phyloP scores from a whole-genome alignment of 2,329 filamentous ascomycete species.

The Canariomyces notabilis region DNA sequence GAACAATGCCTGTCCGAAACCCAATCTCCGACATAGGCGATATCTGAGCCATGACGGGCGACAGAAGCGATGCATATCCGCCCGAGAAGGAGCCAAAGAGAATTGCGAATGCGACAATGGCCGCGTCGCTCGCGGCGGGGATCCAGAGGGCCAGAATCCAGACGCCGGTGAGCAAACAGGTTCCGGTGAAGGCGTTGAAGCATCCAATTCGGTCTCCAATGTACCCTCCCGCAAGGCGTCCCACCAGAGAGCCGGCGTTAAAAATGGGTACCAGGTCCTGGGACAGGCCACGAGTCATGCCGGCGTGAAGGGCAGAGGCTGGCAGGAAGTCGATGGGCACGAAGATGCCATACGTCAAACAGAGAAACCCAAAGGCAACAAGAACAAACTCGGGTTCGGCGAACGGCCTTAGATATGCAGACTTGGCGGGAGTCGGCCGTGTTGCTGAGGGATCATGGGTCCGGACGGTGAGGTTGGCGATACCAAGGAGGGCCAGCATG shows the following conservation, averaged over 20 bases:
- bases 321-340: slow-evolving; percentile 35
- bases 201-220: slow-evolving; percentile 34
- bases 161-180: slow-evolving; percentile 38
- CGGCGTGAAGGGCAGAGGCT: slow-evolving; percentile 29
- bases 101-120: slow-evolving; percentile 36
- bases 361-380: not conserved
- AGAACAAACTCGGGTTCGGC: not conserved
- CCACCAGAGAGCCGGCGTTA: slow-evolving; percentile 36
- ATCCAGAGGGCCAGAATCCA: slow-evolving; percentile 41
- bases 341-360: slow-evolving; percentile 35
- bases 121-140: slow-evolving; percentile 27
- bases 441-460: too few relatives aligned
- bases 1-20: slow-evolving; percentile 48
- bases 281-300: slow-evolving; percentile 27
- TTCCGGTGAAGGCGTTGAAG: slow-evolving; percentile 41
- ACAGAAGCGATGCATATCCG: slow-evolving; percentile 37
- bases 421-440: too few relatives aligned
- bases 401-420: not conserved
- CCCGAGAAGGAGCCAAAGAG: slow-evolving; percentile 41
- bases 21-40: slow-evolving; percentile 51
- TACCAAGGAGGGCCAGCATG: slow-evolving; percentile 30
- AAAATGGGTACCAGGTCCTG: slow-evolving; percentile 36
- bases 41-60: slow-evolving; percentile 44
- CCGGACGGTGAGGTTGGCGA: not conserved
- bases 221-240: slow-evolving; percentile 26